phyloP scores from a whole-genome alignment of 2,329 filamentous ascomycete species.

The Monilinia aucupariae region DNA sequence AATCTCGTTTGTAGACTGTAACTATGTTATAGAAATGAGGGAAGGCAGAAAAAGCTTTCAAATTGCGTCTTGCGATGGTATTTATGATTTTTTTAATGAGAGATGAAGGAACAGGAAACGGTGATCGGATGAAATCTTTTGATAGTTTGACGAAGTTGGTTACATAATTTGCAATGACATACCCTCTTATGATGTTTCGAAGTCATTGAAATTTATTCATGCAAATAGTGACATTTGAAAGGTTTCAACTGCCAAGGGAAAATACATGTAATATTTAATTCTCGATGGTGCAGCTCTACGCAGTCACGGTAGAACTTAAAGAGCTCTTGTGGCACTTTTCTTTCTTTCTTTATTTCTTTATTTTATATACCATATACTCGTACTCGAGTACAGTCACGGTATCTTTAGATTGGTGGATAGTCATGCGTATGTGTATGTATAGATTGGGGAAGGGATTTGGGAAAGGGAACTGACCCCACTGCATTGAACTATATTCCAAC shows the following conservation, averaged over 20 bases:
- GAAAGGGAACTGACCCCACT: no score
- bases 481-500: no score
- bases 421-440: no score
- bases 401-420: no score
- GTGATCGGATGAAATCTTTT: neutral
- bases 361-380: no score
- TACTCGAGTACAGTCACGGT: no score
- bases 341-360: no score
- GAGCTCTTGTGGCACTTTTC: no score
- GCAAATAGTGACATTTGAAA: neutral
- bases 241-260: no score
- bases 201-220: neutral
- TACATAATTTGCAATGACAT: constrained; percentile 5
- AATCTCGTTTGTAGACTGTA: constrained; percentile 15
- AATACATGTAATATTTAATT: neutral
- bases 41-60: neutral
- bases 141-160: neutral
- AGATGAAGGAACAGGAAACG: neutral
- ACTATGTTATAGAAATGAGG: neutral
- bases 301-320: neutral
- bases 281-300: neutral
- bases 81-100: constrained; percentile 7
- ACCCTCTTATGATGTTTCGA: neutral
- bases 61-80: neutral
- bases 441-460: no score